A percentile compares a stretch with the other conserved stretches of the same genome.
phyloP scores from a whole-genome alignment of 1,139 yeast species.

The Schwanniomyces etchellsii region DNA sequence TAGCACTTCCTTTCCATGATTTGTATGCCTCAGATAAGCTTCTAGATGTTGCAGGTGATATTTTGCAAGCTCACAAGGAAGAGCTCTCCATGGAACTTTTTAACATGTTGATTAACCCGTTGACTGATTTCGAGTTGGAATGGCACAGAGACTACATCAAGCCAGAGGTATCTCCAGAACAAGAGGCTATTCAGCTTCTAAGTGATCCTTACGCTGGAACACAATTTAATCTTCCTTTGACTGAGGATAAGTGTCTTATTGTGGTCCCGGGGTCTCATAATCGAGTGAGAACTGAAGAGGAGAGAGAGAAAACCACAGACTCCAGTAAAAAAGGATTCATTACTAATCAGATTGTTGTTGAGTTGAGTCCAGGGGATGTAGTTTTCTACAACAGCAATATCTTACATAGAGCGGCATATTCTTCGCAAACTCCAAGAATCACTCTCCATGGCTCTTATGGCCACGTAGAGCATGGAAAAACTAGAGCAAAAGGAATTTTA shows the following conservation, averaged over 20 bases:
- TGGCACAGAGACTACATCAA: slow-evolving; percentile 55
- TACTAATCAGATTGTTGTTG: slow-evolving; percentile 36
- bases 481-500: slow-evolving; percentile 46
- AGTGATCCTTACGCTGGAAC: slow-evolving; percentile 46
- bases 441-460: slow-evolving; percentile 55
- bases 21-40: slow-evolving; percentile 40
- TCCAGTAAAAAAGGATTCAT: slow-evolving; percentile 33
- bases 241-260: slow-evolving; percentile 44
- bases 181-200: slow-evolving; percentile 37
- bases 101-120: slow-evolving; percentile 53
- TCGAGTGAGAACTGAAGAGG: slow-evolving; percentile 42
- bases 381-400: slow-evolving; percentile 52
- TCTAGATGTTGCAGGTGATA: slow-evolving; percentile 37
- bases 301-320: slow-evolving; percentile 36
- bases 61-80: slow-evolving; percentile 33
- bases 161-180: slow-evolving; percentile 44
- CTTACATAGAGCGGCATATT: slow-evolving; percentile 46
- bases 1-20: slow-evolving; percentile 37
- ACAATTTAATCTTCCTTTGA: slow-evolving; percentile 50
- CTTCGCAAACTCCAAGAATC: slow-evolving; percentile 34
- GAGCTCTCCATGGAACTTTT: slow-evolving; percentile 47
- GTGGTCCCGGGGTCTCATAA: slow-evolving; percentile 50
- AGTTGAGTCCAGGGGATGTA: slow-evolving; percentile 48
- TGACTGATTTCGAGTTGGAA: slow-evolving; percentile 49
- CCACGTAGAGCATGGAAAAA: slow-evolving; percentile 36